Evolutionary conservation across 352 stramenopile genomes (phyloP), one percentile per base, ranked within the genome.

Genomic region (Phytopythium mirpurense): DNA sequence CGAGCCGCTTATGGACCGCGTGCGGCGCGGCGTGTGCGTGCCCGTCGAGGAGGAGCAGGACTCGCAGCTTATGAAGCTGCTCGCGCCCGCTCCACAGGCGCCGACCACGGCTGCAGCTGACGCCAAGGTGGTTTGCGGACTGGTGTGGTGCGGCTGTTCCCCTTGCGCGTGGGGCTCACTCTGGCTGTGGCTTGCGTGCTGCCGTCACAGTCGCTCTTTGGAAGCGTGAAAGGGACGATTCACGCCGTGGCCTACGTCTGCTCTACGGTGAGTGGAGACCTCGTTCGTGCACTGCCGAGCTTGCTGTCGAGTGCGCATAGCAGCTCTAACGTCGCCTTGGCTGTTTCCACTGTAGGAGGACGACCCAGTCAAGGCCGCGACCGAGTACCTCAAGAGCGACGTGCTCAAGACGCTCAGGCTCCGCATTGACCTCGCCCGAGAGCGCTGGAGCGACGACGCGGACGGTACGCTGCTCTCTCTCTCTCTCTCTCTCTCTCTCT

Each of bases 321-420:
- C 18, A 12, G 21, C 8, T 4, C 18, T 45, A 0, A 15, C 1
- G n/a, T 50, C 29, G 29, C 29, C 29, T 32, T 5, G 29, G 29
- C n/a, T n/a, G n/a, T n/a, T n/a, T n/a, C n/a, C n/a, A n/a, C n/a
- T n/a, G n/a, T n/a, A 56, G 48, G 65, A 72, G 40, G 50, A 67
- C 19, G 56, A 72, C 7, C 59, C 64, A 1, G 54, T 60, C 21
- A 64, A 78, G 6, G 54, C 71, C 21, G 79, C 76, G n/a, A 45
- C 59, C 14, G 63, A 60, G 29, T 80, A 69, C 50, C 62, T 90
- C 24, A 90, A 90, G 55, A 74, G 62, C 26, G 80, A 90, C 51
- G 83, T 88, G 55, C 48, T 82, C 19, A 86, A 84, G 51, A 85
- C 80, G 16, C 54, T 88, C 51, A 41, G 76, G 51, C 49, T 87